Conservation (phyloP, 2,329 filamentous ascomycete species). For the Achaetomium macrosporum region DNA sequence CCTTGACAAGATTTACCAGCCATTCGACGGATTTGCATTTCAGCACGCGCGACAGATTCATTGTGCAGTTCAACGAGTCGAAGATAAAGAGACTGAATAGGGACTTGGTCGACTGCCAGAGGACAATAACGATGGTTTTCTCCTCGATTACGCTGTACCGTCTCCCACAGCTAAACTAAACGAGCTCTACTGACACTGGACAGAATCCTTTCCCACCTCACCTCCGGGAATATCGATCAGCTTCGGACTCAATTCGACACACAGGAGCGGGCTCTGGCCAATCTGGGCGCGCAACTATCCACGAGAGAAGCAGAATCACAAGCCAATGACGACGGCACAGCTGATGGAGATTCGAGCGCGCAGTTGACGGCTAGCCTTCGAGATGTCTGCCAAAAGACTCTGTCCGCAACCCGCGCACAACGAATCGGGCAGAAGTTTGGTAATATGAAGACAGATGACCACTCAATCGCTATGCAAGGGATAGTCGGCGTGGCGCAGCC, state of each 20-base stretch:
- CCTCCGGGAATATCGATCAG: slow-evolving; percentile 11
- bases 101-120: slow-evolving; percentile 16
- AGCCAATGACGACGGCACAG: neutral
- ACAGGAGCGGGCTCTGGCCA: slow-evolving; percentile 14
- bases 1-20: slow-evolving; percentile 6
- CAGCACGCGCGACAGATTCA: slow-evolving; percentile 9
- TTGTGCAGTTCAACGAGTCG: slow-evolving; percentile 12
- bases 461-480: slow-evolving; percentile 15
- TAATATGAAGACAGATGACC: slow-evolving; percentile 12
- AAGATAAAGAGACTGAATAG: slow-evolving; percentile 13
- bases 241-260: slow-evolving; percentile 11
- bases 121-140: slow-evolving; percentile 16
- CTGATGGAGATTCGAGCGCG: slow-evolving; percentile 9
- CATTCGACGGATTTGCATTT: slow-evolving; percentile 10
- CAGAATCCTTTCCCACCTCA: slow-evolving; percentile 9
- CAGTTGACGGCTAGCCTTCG: slow-evolving; percentile 7
- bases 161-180: neutral
- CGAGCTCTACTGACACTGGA: slow-evolving; percentile 7
- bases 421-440: slow-evolving; percentile 15
- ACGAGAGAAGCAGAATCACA: slow-evolving; percentile 7
- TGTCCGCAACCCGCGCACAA: slow-evolving; percentile 7
- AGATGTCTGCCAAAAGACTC: slow-evolving; percentile 11
- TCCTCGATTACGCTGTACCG: slow-evolving; percentile 12
- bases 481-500: slow-evolving; percentile 15
- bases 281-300: slow-evolving; percentile 7